Conservation (phyloP, 2,329 filamentous ascomycete species). For the Penicillium sp. region DNA sequence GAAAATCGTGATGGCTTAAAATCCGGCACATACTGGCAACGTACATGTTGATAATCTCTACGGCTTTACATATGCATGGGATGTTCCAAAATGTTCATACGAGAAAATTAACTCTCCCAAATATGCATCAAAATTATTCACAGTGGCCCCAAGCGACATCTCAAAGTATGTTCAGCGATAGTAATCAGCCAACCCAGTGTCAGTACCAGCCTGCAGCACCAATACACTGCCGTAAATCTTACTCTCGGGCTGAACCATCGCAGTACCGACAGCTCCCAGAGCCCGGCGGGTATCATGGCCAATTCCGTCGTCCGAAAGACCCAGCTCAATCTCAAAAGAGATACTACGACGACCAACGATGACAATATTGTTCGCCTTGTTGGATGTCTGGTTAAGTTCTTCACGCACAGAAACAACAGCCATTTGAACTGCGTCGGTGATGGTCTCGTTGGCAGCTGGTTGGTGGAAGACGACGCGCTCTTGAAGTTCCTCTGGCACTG, state of each 20-base stretch:
- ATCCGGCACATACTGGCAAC: no score
- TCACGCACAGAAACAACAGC: conserved; percentile 56
- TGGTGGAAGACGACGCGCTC: conserved; percentile 58
- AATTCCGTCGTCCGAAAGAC: conserved; percentile 39
- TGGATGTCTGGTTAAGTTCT: conserved; percentile 60
- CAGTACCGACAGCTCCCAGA: conserved; percentile 38
- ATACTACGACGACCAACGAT: conserved; percentile 59
- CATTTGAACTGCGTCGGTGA: conserved; percentile 43
- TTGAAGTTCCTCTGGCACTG: conserved; percentile 52
- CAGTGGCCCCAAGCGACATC: not conserved
- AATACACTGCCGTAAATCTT: conserved; percentile 67
- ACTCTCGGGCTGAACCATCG: conserved; percentile 55
- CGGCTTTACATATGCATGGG: not conserved
- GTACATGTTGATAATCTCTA: no score
- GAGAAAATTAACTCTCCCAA: not conserved
- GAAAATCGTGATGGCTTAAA: no score
- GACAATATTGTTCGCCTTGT: conserved; percentile 70
- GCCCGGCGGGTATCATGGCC: conserved; percentile 32
- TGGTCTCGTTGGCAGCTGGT: conserved; percentile 40
- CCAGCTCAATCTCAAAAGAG: conserved; percentile 11
- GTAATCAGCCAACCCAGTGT: not conserved
- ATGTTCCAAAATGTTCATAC: not conserved
- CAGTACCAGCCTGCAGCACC: conserved; percentile 62
- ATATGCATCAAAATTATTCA: not conserved
- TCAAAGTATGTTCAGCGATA: conserved; percentile 4